Base-by-base conservation (phyloP, 352 stramenopile genomes). In the Globisporangium recalcitrans region DNA sequence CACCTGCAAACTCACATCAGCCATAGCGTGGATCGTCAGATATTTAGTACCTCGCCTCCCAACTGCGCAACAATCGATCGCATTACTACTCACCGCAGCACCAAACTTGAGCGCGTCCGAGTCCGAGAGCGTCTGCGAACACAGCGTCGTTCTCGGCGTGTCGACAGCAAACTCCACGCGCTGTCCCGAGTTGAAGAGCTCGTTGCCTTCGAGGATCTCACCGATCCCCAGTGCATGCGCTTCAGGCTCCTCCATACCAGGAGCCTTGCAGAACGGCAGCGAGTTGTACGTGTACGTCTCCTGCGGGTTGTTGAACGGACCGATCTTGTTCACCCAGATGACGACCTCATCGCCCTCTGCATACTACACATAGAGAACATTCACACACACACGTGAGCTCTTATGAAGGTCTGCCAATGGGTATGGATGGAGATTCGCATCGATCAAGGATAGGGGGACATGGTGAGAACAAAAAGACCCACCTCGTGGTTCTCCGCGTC, bases 221-320 rank as follows among this genome's bases (percentile, higher is more conserved):
- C 95, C 96, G 55, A 98, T 94, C 52, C 91, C 92, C 29, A 95
- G 68, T 22, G 85, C 82, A 62, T 96, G 83, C 7, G 87, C 84
- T 32, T 95, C 84, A 0, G 87, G 89, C 55, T 96, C 74, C 46
- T 98, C 87, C 21, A 97, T 91, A n/a, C 76, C 78, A 9, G 68
- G 5, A 0, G 80, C 71, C 55, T 96, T 96, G 73, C 97, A 99
- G 80, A 98, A 99, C 19, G 97, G 97, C 52, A 99, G 82, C 54
- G 79, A 93, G 75, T 99, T 99, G 87, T 99, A 99, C 71, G 97
- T 96, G 76, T 99, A 99, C 48, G 97, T 99, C 84, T 99, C 97
- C 81, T 99, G 96, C 38, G 95, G 92, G 68, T 98, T 98, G 74
- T 98, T 95, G 74, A 97, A 98, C 54, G 95, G 93, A 2, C 97